Percentiles rank a stretch among this genome's conserved stretches.
phyloP scores from a whole-genome alignment of 768 basidiomycete genomes.

The Mycena sanguinolenta region DNA sequence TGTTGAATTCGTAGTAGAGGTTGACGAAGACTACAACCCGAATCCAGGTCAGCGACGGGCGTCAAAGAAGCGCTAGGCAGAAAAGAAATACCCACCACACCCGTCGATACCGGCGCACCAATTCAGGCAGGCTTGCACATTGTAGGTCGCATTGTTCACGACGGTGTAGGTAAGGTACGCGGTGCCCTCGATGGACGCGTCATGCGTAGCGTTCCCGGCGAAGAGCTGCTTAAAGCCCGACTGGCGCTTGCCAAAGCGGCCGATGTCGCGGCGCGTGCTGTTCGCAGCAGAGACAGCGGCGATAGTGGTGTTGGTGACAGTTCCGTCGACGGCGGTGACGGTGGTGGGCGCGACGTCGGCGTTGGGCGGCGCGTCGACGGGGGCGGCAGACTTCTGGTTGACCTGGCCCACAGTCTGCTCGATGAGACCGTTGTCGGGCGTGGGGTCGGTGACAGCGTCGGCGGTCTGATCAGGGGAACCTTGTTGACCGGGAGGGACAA shows the following conservation, averaged over 20 bases:
- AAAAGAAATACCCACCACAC: slow-evolving; percentile 54
- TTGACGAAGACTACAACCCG: slow-evolving; percentile 61
- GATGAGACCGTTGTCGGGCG: slow-evolving; percentile 33
- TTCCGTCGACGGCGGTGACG: slow-evolving; percentile 57
- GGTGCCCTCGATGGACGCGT: slow-evolving; percentile 61
- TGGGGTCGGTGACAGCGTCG: slow-evolving; percentile 35
- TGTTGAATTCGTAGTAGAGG: slow-evolving; percentile 64
- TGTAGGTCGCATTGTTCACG: slow-evolving; percentile 60
- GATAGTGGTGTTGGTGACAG: slow-evolving; percentile 34
- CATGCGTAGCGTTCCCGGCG: slow-evolving; percentile 51
- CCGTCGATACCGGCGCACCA: slow-evolving; percentile 53
- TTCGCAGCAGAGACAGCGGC: slow-evolving; percentile 30
- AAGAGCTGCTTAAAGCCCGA: slow-evolving; percentile 51
- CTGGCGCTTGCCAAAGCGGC: slow-evolving; percentile 39
- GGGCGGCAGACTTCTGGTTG: slow-evolving; percentile 32
- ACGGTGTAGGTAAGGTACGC: slow-evolving; percentile 64
- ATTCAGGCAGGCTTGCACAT: slow-evolving; percentile 56
- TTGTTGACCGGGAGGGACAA: slow-evolving; percentile 44
- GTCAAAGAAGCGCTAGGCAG: not conserved
- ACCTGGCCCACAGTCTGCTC: slow-evolving; percentile 25
- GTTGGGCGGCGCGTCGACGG: slow-evolving; percentile 28
- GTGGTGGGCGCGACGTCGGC: slow-evolving; percentile 39
- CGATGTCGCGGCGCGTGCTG: slow-evolving; percentile 19
- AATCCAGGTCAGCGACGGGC: not conserved
- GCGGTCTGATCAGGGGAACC: slow-evolving; percentile 35